Evolutionary conservation across 2,329 filamentous ascomycete genomes (phyloP).

Genomic region (Exophiala viscosa): DNA sequence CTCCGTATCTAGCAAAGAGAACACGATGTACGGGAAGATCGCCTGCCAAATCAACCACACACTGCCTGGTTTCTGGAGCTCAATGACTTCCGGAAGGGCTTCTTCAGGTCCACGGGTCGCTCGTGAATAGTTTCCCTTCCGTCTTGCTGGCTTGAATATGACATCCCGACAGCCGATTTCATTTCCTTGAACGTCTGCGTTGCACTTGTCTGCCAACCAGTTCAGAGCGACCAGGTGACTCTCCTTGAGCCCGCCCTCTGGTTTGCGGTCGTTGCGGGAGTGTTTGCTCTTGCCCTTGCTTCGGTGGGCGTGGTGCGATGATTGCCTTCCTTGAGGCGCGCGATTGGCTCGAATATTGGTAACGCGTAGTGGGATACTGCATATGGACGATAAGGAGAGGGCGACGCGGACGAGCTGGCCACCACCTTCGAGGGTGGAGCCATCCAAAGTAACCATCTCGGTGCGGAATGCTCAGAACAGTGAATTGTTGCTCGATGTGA

Average conservation of each 20-base stretch:
- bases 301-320: neutral
- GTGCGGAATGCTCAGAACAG: neutral
- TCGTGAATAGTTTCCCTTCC: neutral
- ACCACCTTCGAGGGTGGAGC: constrained; percentile 59
- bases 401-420: constrained; percentile 59
- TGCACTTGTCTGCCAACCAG: constrained; percentile 50
- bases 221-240: constrained; percentile 56
- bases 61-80: constrained; percentile 50
- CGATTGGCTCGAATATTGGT: constrained; percentile 54
- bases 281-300: neutral
- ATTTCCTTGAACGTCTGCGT: constrained; percentile 39
- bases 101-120: neutral
- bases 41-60: constrained; percentile 57
- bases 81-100: constrained; percentile 32
- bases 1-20: constrained; percentile 25
- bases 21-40: constrained; percentile 56
- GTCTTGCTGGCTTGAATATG: constrained; percentile 28
- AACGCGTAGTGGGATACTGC: constrained; percentile 48
- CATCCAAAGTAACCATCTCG: constrained; percentile 44
- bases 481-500: no score
- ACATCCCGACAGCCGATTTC: constrained; percentile 36
- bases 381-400: constrained; percentile 53
- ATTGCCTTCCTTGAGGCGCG: neutral
- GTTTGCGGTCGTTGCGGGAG: neutral
- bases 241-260: constrained; percentile 53